A percentile compares a stretch with the other conserved stretches of the same genome.
Evolutionary conservation across 208 protist species (phyloP).

Genomic region (Vickermania spadyakhi): DNA sequence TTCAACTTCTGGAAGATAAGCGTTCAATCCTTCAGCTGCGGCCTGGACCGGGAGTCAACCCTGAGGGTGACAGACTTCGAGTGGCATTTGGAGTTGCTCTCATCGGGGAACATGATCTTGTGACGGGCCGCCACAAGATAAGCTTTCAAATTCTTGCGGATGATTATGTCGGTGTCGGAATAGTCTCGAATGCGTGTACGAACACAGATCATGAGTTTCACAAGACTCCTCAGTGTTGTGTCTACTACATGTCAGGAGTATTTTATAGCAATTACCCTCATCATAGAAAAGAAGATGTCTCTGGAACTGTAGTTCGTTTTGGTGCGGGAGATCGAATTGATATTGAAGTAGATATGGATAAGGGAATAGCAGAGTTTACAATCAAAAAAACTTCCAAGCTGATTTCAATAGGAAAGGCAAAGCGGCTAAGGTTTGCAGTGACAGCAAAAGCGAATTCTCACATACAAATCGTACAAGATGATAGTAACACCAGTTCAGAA

Average conservation of each 20-base stretch:
- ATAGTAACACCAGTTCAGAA: conserved; percentile 15
- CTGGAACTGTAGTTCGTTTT: conserved; percentile 47
- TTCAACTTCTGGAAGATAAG: conserved; percentile 33
- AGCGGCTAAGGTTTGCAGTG: conserved; percentile 72
- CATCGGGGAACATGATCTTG: conserved; percentile 65
- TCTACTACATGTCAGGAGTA: conserved; percentile 91
- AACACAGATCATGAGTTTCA: conserved; percentile 82
- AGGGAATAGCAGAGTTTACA: conserved; percentile 61
- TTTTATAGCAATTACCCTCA: conserved; percentile 88
- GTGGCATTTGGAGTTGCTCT: conserved; percentile 73
- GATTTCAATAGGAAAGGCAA: conserved; percentile 52
- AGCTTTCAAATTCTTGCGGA: conserved; percentile 62
- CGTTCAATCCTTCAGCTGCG: conserved; percentile 11
- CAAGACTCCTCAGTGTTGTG: conserved; percentile 75
- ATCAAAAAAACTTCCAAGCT: conserved; percentile 72
- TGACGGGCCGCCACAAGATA: conserved; percentile 74
- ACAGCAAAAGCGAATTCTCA: conserved; percentile 68
- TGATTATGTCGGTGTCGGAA: conserved; percentile 85
- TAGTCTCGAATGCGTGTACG: conserved; percentile 74
- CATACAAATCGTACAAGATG: conserved; percentile 67
- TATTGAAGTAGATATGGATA: conserved; percentile 76
- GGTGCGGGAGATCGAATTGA: conserved; percentile 65
- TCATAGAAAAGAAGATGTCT: conserved; percentile 76
- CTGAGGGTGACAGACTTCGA: conserved; percentile 64
- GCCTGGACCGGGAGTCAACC: conserved; percentile 58